These are phyloP conservation scores for Dothideomycetes sp. DNA, from an alignment of 2,329 filamentous ascomycete genomes.

Conservation along the genomic window DNA sequence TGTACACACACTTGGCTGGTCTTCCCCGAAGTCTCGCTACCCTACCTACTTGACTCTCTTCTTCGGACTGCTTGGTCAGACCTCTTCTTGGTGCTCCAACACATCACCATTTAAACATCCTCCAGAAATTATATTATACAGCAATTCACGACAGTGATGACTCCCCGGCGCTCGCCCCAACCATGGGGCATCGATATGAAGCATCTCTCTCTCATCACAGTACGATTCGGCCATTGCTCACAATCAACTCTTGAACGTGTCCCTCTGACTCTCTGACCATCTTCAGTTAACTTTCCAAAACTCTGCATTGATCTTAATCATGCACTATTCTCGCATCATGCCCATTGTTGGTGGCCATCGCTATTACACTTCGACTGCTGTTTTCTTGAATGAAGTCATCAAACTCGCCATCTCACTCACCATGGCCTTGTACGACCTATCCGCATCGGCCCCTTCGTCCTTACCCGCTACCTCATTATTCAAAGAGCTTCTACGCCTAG, in stretches of 20 bases:
- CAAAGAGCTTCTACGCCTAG: slow-evolving; percentile 63
- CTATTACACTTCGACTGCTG: slow-evolving; percentile 87
- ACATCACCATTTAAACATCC: too few species aligned
- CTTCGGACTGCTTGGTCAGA: too few species aligned
- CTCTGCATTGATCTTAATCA: slow-evolving; percentile 66
- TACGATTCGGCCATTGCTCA: slow-evolving; percentile 33
- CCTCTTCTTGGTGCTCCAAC: too few species aligned
- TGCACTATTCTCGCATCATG: slow-evolving; percentile 95
- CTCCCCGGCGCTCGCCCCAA: slow-evolving; percentile 16
- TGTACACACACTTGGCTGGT: too few species aligned
- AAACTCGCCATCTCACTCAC: slow-evolving; percentile 81
- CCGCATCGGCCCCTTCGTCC: slow-evolving; percentile 62
- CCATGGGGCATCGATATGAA: slow-evolving; percentile 52
- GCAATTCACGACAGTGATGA: too few species aligned
- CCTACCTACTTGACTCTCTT: too few species aligned
- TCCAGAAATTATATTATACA: too few species aligned
- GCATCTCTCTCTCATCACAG: slow-evolving; percentile 55
- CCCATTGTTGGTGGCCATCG: slow-evolving; percentile 70
- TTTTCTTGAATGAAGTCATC: slow-evolving; percentile 85
- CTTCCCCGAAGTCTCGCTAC: too few species aligned
- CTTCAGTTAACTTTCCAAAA: slow-evolving; percentile 67
- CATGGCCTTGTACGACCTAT: slow-evolving; percentile 79
- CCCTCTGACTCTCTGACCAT: too few species aligned
- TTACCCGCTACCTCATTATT: slow-evolving; percentile 73
- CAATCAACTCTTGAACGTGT: too few species aligned